Evolutionary conservation across 306 rosid species (phyloP), one percentile per base, ranked within the genome.

Genomic region (Acacia melanoxylon): DNA sequence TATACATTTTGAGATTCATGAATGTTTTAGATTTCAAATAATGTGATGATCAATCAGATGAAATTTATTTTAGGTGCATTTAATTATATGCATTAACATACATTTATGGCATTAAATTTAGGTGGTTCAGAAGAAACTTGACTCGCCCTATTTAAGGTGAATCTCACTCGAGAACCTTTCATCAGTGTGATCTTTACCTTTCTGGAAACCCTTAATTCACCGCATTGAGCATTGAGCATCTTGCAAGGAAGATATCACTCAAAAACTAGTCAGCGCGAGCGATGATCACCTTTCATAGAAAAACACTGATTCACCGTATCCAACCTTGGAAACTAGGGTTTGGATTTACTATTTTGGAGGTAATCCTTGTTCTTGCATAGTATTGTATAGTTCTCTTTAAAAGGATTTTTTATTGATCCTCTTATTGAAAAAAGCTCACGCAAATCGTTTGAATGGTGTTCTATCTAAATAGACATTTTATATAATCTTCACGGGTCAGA

Each of bases 191-290:
- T 1, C 31, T 19, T 52, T 10, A 19, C 24, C 22, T 17, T 20
- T 52, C 11, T 16, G 0, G 10, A 52, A 52, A 20, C 0, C 61
- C 24, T 10, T 52, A 6, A 52, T 52, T 52, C 61, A 20, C 24
- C 25, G 2, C 31, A 6, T 7, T 54, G 4, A 19, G 2, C 31
- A 6, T 7, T 54, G 4, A 19, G 6, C 12, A 19, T 54, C 11
- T 0, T 54, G 0, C 2, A 20, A 54, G 3, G 11, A 20, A 54
- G 10, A 20, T 54, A 20, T 54, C 25, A 20, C 12, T 54, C 25
- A 54, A 54, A 54, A 8, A 20, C 0, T 3, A 8, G 8, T 2
- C 5, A 1, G 2, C 4, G 25, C 0, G 4, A 2, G 22, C 0
- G 22, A 1, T 10, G 0, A 2, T 54, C 24, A 6, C 10, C 24